Evolutionary conservation across 768 basidiomycete species (phyloP).

Genomic region (Xerocomellus amylosporus): DNA sequence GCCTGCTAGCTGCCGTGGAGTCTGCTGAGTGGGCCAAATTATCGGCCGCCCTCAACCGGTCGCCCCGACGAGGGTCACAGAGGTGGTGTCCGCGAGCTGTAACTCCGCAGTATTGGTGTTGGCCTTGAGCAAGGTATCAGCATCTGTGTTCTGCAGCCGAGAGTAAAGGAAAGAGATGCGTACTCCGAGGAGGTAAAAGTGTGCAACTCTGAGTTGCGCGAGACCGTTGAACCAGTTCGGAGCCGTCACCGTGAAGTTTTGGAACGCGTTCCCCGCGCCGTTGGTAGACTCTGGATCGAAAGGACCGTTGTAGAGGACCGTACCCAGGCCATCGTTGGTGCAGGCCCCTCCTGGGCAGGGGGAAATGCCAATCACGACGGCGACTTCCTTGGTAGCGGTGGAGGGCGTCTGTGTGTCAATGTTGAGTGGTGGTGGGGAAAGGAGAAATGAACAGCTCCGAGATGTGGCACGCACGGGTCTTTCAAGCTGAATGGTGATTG

Average conservation of each 20-base stretch:
- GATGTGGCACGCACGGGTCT: constrained; percentile 35
- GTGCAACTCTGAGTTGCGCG: neutral
- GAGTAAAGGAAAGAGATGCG: neutral
- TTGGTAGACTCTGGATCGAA: neutral
- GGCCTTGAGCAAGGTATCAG: neutral
- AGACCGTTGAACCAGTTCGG: neutral
- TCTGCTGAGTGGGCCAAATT: no score
- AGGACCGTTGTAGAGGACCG: neutral
- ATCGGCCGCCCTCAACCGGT: no score
- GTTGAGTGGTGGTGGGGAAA: no score
- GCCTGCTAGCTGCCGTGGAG: no score
- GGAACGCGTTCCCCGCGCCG: neutral
- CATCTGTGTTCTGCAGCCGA: neutral
- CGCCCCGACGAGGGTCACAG: no score
- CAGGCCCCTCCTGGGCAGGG: neutral
- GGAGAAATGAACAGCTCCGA: neutral
- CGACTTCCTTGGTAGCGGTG: neutral
- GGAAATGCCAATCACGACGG: constrained; percentile 1
- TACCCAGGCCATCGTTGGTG: neutral
- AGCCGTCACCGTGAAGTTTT: neutral
- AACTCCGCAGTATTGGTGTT: neutral
- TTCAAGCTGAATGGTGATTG: constrained; percentile 39
- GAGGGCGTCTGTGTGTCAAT: neutral
- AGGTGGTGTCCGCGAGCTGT: no score
- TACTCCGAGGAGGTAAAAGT: constrained; percentile 4